Percentiles rank a stretch among this genome's conserved stretches.
phyloP scores from a whole-genome alignment of 352 stramenopile genomes.

The Globisporangium paddicum region DNA sequence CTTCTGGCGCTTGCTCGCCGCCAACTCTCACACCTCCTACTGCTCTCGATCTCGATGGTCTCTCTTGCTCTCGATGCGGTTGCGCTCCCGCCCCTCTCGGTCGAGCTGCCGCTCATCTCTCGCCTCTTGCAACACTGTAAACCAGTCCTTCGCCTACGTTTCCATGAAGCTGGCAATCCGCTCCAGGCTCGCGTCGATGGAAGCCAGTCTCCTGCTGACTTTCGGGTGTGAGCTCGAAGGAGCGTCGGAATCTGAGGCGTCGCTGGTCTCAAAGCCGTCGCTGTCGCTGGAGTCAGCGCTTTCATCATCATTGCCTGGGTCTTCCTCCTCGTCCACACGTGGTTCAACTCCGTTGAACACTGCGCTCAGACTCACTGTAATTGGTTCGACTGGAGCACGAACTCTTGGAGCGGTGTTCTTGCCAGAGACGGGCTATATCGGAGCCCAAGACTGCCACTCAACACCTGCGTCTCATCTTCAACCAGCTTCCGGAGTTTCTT shows the following conservation, averaged over 20 bases:
- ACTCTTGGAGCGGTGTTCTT: background rate
- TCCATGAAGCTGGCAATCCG: background rate
- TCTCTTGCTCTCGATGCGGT: background rate
- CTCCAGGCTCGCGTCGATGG: background rate
- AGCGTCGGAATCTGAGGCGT: background rate
- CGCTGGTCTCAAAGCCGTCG: background rate
- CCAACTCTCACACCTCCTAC: too few relatives aligned
- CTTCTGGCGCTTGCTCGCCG: background rate
- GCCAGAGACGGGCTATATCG: background rate
- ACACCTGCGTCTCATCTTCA: background rate
- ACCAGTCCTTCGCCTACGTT: background rate
- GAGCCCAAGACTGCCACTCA: background rate
- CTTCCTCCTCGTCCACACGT: background rate
- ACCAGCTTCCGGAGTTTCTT: background rate
- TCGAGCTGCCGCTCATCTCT: background rate
- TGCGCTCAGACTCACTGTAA: background rate
- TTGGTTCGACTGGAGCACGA: background rate
- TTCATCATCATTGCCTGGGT: background rate
- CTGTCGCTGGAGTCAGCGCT: background rate
- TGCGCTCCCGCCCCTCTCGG: background rate
- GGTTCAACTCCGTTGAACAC: background rate
- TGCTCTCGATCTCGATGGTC: background rate
- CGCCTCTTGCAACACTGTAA: background rate
- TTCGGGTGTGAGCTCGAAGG: background rate
- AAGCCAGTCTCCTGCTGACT: background rate